Percentiles rank a stretch among this genome's conserved stretches.
These are phyloP conservation scores for Harringtonia aguacate DNA, from an alignment of 2,329 filamentous ascomycete species.

Conservation along the genomic window DNA sequence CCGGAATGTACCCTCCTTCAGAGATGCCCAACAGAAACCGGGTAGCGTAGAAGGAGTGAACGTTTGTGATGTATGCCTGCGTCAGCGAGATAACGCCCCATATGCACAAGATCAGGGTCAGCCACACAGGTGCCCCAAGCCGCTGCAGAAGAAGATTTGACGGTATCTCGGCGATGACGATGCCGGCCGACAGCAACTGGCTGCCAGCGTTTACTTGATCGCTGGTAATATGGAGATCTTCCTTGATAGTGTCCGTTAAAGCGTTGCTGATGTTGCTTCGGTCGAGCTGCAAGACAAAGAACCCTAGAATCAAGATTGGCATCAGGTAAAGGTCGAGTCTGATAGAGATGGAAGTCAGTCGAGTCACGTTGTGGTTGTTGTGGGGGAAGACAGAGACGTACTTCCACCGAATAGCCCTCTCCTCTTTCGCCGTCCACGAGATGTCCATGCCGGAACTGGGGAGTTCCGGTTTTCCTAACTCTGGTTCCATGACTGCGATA, in stretches of 20 bases:
- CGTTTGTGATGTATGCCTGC: constrained; percentile 17
- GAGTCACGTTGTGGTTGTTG: background rate
- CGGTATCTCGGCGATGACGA: constrained; percentile 49
- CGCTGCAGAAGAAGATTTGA: constrained; percentile 45
- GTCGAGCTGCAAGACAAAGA: constrained; percentile 12
- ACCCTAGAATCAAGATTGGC: background rate
- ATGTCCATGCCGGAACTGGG: no score
- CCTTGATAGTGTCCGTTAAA: constrained; percentile 40
- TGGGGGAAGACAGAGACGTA: background rate
- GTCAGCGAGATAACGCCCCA: constrained; percentile 19
- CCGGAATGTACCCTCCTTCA: constrained; percentile 36
- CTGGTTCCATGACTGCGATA: no score
- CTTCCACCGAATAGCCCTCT: background rate
- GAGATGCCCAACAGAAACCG: constrained; percentile 19
- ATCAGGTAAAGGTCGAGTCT: background rate
- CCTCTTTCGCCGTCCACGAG: background rate
- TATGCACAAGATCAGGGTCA: constrained; percentile 34
- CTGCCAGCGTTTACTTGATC: constrained; percentile 46
- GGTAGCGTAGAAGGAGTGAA: constrained; percentile 17
- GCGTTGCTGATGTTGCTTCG: constrained; percentile 40
- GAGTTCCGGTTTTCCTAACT: no score
- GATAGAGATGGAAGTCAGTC: background rate
- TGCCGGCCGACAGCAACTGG: constrained; percentile 47
- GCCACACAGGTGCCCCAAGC: constrained; percentile 42
- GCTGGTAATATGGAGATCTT: constrained; percentile 37